phyloP scores from a whole-genome alignment of 2,329 filamentous ascomycete genomes.

The Fusarium pininemorale region DNA sequence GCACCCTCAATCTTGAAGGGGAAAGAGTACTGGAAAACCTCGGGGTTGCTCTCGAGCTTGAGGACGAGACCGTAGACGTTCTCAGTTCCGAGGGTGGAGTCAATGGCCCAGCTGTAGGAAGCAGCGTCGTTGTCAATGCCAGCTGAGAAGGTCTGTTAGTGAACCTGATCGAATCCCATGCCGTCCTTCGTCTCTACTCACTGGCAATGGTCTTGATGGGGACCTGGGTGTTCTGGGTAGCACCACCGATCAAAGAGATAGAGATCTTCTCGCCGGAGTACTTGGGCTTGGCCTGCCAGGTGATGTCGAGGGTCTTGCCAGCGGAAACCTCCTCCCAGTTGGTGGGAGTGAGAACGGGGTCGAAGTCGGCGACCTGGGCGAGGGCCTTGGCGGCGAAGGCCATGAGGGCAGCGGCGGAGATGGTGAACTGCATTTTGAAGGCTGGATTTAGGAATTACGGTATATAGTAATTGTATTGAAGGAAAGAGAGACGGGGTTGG shows the following conservation, averaged over 20 bases:
- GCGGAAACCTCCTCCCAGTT: conserved; percentile 56
- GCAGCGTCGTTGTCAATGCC: conserved; percentile 57
- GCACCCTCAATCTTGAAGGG: conserved; percentile 63
- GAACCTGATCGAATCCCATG: not conserved
- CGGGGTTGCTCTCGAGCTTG: conserved; percentile 56
- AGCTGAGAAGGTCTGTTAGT: conserved; percentile 46
- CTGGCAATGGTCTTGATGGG: conserved; percentile 57
- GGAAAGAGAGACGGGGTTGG: conserved; percentile 20
- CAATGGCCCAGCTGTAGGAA: conserved; percentile 61
- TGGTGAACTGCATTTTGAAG: conserved; percentile 64
- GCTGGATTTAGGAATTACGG: conserved; percentile 37
- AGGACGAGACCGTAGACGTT: conserved; percentile 68
- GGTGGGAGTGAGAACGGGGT: conserved; percentile 60
- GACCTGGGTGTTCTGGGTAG: conserved; percentile 53
- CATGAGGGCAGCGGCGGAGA: conserved; percentile 59
- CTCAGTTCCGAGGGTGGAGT: conserved; percentile 52
- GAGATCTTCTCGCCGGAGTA: conserved; percentile 57
- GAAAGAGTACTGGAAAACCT: conserved; percentile 69
- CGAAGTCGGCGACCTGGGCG: conserved; percentile 66
- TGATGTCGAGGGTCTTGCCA: conserved; percentile 60
- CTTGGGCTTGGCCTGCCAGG: conserved; percentile 57
- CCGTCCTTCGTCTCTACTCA: conserved; percentile 52
- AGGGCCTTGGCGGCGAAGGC: conserved; percentile 61
- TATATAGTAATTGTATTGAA: conserved; percentile 29
- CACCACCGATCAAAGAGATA: conserved; percentile 65